phyloP scores from a whole-genome alignment of 2,329 filamentous ascomycete genomes.

The Plectosphaerella plurivora region DNA sequence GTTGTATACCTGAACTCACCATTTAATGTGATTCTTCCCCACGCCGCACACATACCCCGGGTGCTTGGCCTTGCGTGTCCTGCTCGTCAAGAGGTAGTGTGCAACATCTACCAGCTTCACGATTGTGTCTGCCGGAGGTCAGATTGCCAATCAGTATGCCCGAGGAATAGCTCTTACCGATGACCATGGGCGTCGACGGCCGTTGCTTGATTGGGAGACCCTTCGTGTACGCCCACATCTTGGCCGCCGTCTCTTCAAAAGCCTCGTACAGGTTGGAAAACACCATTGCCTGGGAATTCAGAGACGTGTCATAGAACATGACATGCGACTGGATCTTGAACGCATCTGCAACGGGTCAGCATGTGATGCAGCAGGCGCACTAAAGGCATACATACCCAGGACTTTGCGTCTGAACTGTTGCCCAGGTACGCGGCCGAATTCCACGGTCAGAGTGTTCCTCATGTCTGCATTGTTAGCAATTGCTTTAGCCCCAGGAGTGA shows the following conservation, averaged over 20 bases:
- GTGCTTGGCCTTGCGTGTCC: slow-evolving; percentile 36
- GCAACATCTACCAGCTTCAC: slow-evolving; percentile 61
- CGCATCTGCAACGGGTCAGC: slow-evolving; percentile 34
- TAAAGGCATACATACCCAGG: slow-evolving; percentile 47
- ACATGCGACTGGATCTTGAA: slow-evolving; percentile 83
- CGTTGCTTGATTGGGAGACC: slow-evolving; percentile 54
- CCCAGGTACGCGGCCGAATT: slow-evolving; percentile 67
- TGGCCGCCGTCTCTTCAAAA: slow-evolving; percentile 74
- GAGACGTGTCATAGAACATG: slow-evolving; percentile 76
- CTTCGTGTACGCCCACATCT: slow-evolving; percentile 59
- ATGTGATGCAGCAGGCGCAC: slow-evolving; percentile 4
- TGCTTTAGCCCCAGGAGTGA: too few species aligned
- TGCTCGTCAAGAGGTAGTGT: slow-evolving; percentile 58
- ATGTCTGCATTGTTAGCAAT: too few species aligned
- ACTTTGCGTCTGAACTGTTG: slow-evolving; percentile 77
- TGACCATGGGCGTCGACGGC: slow-evolving; percentile 57
- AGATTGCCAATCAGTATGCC: background rate
- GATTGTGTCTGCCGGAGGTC: slow-evolving; percentile 52
- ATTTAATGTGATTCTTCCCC: slow-evolving; percentile 53
- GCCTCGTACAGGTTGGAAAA: slow-evolving; percentile 70
- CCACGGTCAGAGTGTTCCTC: slow-evolving; percentile 69
- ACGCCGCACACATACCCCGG: slow-evolving; percentile 55
- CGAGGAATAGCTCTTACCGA: slow-evolving; percentile 43
- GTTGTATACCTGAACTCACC: slow-evolving; percentile 40
- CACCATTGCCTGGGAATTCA: slow-evolving; percentile 68